Conservation (phyloP, 352 stramenopile genomes). For the Phytophthora fragariaefolia region DNA sequence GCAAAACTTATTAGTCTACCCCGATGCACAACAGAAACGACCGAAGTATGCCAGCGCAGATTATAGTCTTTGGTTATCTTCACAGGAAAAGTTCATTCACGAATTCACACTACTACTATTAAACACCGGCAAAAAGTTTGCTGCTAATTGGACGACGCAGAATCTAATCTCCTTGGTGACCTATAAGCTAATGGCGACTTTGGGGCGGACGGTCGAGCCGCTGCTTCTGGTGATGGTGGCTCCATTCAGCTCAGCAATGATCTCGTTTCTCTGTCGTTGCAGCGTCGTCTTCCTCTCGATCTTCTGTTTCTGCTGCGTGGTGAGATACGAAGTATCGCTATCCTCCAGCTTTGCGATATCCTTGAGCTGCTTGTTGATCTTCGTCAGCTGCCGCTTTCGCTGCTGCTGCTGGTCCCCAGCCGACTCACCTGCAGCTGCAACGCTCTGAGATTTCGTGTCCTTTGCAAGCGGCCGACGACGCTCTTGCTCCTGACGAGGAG, state of each 20-base stretch:
- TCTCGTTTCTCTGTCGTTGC: slow-evolving; percentile 41
- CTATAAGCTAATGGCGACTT: slow-evolving; percentile 39
- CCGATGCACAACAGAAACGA: too few relatives aligned
- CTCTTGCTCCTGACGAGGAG: slow-evolving; percentile 4
- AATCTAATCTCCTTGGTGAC: background rate
- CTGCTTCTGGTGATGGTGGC: slow-evolving; percentile 36
- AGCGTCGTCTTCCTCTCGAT: slow-evolving; percentile 35
- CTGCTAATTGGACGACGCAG: too few relatives aligned
- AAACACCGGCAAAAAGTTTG: too few relatives aligned
- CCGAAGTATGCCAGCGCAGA: too few relatives aligned
- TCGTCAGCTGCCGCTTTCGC: slow-evolving; percentile 58
- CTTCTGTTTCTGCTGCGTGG: slow-evolving; percentile 45
- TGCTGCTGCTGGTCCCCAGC: slow-evolving; percentile 25
- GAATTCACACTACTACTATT: too few relatives aligned
- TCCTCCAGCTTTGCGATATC: slow-evolving; percentile 39
- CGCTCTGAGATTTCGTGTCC: background rate
- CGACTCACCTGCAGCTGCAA: slow-evolving; percentile 2
- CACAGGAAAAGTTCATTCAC: too few relatives aligned
- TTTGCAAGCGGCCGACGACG: background rate
- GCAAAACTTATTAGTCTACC: too few relatives aligned
- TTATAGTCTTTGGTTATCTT: too few relatives aligned
- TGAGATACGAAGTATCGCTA: slow-evolving; percentile 19
- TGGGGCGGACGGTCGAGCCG: slow-evolving; percentile 19
- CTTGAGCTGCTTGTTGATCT: slow-evolving; percentile 59
- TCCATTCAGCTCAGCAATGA: slow-evolving; percentile 57